Conservation (phyloP, 2,329 filamentous ascomycete species). For the Trichoderma brevicompactum region DNA sequence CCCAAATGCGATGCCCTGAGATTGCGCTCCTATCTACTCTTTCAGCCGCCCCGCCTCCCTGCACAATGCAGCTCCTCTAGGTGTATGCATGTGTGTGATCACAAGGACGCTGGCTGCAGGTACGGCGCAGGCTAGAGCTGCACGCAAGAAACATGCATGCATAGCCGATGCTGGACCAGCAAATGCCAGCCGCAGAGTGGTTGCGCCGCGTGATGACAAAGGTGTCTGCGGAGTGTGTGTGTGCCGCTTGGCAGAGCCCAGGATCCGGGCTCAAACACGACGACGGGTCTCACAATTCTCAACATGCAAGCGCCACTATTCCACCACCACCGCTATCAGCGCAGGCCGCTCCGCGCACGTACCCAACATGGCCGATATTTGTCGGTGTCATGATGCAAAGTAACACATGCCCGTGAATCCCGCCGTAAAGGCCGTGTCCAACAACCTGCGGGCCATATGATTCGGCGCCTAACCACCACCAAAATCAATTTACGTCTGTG, state of each 20-base stretch:
- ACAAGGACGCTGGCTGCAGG: constrained; percentile 24
- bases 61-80: neutral
- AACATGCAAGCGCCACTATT: neutral
- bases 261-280: constrained; percentile 3
- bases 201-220: constrained; percentile 18
- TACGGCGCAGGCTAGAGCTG: constrained; percentile 24
- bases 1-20: constrained; percentile 1
- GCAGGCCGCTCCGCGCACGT: too few species aligned
- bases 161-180: constrained; percentile 4
- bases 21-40: constrained; percentile 4
- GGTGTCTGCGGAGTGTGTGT: neutral
- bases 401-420: neutral
- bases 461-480: neutral
- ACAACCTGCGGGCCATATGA: neutral
- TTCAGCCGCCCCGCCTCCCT: constrained; percentile 18
- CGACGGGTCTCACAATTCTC: neutral
- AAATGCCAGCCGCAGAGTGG: constrained; percentile 1
- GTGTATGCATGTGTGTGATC: constrained; percentile 19
- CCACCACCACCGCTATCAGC: too few species aligned
- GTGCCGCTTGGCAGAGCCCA: neutral
- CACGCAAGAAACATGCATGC: constrained; percentile 21
- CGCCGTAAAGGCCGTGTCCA: neutral
- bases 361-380: neutral
- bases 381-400: neutral
- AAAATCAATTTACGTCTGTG: neutral